These are phyloP conservation scores for Sarocladiaceae sp. DNA, from an alignment of 2,329 filamentous ascomycete genomes.

Conservation along the genomic window DNA sequence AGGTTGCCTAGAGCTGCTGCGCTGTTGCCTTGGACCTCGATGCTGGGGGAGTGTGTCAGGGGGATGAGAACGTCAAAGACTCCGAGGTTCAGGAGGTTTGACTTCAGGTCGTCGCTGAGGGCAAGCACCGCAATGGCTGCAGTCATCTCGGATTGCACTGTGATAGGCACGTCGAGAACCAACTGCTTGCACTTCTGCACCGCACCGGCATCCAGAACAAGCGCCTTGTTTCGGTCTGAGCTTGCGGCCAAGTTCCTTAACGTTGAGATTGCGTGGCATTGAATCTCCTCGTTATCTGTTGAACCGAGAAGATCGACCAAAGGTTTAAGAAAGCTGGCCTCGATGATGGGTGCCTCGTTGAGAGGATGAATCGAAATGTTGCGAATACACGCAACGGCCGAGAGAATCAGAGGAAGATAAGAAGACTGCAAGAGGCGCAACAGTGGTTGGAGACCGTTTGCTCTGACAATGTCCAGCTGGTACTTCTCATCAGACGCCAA, in stretches of 20 bases:
- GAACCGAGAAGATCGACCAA: slow-evolving; percentile 89
- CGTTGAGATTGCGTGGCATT: slow-evolving; percentile 97
- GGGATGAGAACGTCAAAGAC: slow-evolving; percentile 97
- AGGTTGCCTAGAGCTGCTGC: slow-evolving; percentile 92
- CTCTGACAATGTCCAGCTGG: slow-evolving; percentile 92
- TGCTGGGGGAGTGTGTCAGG: slow-evolving; percentile 88
- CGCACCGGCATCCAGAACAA: slow-evolving; percentile 93
- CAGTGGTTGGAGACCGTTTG: slow-evolving; percentile 76
- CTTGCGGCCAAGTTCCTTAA: slow-evolving; percentile 92
- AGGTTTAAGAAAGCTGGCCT: slow-evolving; percentile 90
- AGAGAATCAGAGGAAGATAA: slow-evolving; percentile 91
- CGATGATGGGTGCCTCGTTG: slow-evolving; percentile 98
- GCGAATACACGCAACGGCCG: slow-evolving; percentile 93
- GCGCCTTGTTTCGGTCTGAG: slow-evolving; percentile 93
- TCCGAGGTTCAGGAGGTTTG: slow-evolving; percentile 80
- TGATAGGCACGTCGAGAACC: slow-evolving; percentile 85
- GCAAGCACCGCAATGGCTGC: slow-evolving; percentile 97
- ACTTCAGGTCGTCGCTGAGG: slow-evolving; percentile 90
- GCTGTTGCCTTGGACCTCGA: slow-evolving; percentile 97
- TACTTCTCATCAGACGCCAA: slow-evolving; percentile 98
- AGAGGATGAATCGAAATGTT: slow-evolving; percentile 98
- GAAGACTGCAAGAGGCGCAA: slow-evolving; percentile 89
- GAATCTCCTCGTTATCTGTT: slow-evolving; percentile 97
- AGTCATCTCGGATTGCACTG: slow-evolving; percentile 98
- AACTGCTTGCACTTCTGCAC: slow-evolving; percentile 98